These are phyloP conservation scores for Porogramme epimiltina DNA, from an alignment of 1,284 basidiomycete genomes.

Conservation along the genomic window DNA sequence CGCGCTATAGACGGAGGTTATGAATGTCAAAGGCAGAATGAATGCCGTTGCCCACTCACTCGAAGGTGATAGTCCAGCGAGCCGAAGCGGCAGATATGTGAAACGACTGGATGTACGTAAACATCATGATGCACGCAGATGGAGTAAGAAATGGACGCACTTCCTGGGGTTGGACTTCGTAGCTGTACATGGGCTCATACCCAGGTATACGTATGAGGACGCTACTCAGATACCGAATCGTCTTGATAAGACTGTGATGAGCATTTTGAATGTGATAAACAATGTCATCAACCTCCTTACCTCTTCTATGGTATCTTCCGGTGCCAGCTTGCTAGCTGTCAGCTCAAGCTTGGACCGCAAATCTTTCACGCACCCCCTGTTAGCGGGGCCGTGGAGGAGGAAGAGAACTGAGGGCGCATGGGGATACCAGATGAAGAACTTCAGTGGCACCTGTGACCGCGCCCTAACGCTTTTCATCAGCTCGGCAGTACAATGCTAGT, in stretches of 20 bases:
- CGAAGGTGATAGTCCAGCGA: slow-evolving; percentile 14
- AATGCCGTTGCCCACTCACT: slow-evolving; percentile 14
- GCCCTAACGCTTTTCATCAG: not conserved
- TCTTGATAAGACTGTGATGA: slow-evolving; percentile 1
- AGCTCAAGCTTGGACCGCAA: slow-evolving; percentile 2
- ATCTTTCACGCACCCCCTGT: slow-evolving; percentile 8
- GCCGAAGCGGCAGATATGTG: not conserved
- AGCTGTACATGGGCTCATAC: slow-evolving; percentile 16
- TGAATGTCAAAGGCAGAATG: too few species aligned
- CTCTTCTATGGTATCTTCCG: slow-evolving; percentile 6
- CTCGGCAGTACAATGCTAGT: slow-evolving; percentile 7
- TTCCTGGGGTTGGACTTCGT: slow-evolving; percentile 19
- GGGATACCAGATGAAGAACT: slow-evolving; percentile 10
- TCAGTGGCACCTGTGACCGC: not conserved
- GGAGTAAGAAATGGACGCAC: slow-evolving; percentile 2
- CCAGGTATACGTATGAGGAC: slow-evolving; percentile 13
- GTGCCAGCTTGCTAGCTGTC: not conserved
- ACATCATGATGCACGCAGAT: too few species aligned
- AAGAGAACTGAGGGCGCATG: slow-evolving; percentile 7
- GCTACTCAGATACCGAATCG: slow-evolving; percentile 3
- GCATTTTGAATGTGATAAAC: not conserved
- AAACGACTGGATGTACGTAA: too few species aligned
- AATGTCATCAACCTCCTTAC: not conserved
- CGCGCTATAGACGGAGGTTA: slow-evolving; percentile 1
- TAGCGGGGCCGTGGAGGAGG: slow-evolving; percentile 11